These are phyloP conservation scores for Fraxinus greggii DNA, from an alignment of 305 asterid species.

Conservation along the genomic window DNA sequence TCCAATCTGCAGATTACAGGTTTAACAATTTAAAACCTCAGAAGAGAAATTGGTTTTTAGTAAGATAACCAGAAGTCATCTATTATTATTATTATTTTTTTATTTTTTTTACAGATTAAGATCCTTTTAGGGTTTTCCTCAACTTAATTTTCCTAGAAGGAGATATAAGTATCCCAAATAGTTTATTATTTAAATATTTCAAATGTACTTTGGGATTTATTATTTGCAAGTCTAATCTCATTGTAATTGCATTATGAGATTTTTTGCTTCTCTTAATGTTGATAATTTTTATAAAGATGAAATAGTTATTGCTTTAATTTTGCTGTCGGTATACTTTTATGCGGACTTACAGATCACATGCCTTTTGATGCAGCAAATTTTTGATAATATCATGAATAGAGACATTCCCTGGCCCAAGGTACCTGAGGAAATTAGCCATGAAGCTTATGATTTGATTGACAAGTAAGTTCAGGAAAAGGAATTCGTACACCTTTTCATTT, in stretches of 20 bases:
- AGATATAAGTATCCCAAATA: neutral
- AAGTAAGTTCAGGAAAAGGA: constrained; percentile 49
- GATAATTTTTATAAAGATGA: constrained; percentile 1
- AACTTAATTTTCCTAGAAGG: neutral
- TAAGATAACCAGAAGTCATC: neutral
- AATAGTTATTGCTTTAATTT: constrained; percentile 18
- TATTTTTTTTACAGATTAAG: neutral
- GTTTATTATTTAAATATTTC: neutral
- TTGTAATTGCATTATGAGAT: neutral
- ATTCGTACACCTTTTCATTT: constrained; percentile 7
- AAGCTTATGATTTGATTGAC: constrained; percentile 79
- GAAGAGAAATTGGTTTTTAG: neutral
- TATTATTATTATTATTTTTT: too few relatives aligned
- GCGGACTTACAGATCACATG: constrained; percentile 17
- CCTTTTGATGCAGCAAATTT: constrained; percentile 71
- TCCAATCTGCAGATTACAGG: neutral
- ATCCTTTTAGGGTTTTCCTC: constrained; percentile 6
- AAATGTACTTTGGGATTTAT: neutral
- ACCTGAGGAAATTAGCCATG: constrained; percentile 83
- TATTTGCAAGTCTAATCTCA: neutral
- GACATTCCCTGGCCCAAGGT: constrained; percentile 92
- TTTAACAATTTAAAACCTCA: neutral
- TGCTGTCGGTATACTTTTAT: constrained; percentile 4
- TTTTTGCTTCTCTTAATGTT: neutral
- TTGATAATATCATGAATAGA: constrained; percentile 86